Base-by-base conservation (phyloP, 1,139 yeast species). In the Candida dubliniensis region DNA sequence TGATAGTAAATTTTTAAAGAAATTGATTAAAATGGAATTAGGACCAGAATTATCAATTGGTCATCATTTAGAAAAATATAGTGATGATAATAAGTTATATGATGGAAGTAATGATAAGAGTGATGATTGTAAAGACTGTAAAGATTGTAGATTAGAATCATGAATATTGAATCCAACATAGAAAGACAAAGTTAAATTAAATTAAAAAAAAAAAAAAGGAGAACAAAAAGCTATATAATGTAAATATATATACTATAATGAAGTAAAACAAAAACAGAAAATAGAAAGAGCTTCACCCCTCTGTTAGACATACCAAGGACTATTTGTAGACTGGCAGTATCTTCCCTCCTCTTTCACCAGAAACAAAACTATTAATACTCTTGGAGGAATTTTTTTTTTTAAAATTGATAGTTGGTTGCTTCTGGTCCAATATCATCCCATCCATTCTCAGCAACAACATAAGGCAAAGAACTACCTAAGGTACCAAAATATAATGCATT, bases 391-490 rank as follows among this genome's bases (percentile, higher is more conserved):
- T 15, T 30, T 11, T 13, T 10, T n/a, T 14, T 46, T 23, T 48
- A 46, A 38, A 52, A 52, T 9, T 42, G 47, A 30, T 50, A 47
- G 32, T 48, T 50, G 31, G 50, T 48, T 13, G 46, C 44, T 32
- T 48, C 59, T 24, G 59, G 63, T 31, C 54, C 54, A 38, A 71
- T 54, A 36, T 61, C 64, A 43, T 67, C 72, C 77, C 77, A 72
- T 8, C 76, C 76, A 47, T 63, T 63, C 11, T 56, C 53, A 14
- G 66, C 61, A 11, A 66, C 69, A 15, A 71, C 70, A 50, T 72
- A 72, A 10, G 77, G 77, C 44, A 72, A 66, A 11, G 72, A 65
- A 40, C 69, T 63, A 1, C 75, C 76, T 35, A 71, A 56, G 29
- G 63, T 56, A 1, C 77, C 77, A 51, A 71, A 72, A 50, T 67